Evolutionary conservation across 2,329 filamentous ascomycete species (phyloP).

Genomic region (Calcarisporium arbuscula): DNA sequence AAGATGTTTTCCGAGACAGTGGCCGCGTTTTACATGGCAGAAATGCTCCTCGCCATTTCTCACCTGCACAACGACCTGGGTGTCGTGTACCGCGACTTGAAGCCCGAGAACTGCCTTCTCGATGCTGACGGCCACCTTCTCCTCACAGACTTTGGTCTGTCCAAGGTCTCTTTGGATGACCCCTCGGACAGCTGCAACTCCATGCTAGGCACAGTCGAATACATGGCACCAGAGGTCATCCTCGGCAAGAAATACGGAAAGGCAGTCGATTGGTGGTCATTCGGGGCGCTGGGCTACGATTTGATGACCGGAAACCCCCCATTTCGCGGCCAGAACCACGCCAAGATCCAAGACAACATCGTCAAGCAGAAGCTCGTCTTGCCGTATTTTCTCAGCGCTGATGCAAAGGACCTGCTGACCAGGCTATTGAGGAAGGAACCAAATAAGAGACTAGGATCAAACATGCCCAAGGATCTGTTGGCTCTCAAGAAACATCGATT

Average conservation of each 20-base stretch:
- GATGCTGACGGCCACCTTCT: slow-evolving; percentile 88
- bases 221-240: slow-evolving; percentile 97
- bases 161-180: slow-evolving; percentile 85
- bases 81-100: slow-evolving; percentile 93
- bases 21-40: slow-evolving; percentile 96
- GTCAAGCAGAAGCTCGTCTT: slow-evolving; percentile 83
- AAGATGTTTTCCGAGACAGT: slow-evolving; percentile 90
- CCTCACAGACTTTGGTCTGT: slow-evolving; percentile 92
- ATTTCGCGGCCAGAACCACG: slow-evolving; percentile 83
- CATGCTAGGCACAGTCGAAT: slow-evolving; percentile 90
- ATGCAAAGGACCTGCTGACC: slow-evolving; percentile 90
- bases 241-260: slow-evolving; percentile 84
- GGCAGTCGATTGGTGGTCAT: slow-evolving; percentile 97
- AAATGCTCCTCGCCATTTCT: slow-evolving; percentile 90
- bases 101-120: slow-evolving; percentile 94
- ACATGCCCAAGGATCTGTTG: slow-evolving; percentile 82
- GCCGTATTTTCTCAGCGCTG: slow-evolving; percentile 84
- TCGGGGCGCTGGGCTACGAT: slow-evolving; percentile 88
- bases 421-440: slow-evolving; percentile 89
- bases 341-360: slow-evolving; percentile 95
- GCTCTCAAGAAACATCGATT: slow-evolving; percentile 90
- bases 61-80: slow-evolving; percentile 89
- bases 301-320: slow-evolving; percentile 88
- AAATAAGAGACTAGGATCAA: slow-evolving; percentile 76
- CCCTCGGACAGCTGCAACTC: slow-evolving; percentile 66